A percentile compares a stretch with the other conserved stretches of the same genome.
These are phyloP conservation scores for Malassezia furfur DNA, from an alignment of 1,284 basidiomycete genomes.

Conservation along the genomic window DNA sequence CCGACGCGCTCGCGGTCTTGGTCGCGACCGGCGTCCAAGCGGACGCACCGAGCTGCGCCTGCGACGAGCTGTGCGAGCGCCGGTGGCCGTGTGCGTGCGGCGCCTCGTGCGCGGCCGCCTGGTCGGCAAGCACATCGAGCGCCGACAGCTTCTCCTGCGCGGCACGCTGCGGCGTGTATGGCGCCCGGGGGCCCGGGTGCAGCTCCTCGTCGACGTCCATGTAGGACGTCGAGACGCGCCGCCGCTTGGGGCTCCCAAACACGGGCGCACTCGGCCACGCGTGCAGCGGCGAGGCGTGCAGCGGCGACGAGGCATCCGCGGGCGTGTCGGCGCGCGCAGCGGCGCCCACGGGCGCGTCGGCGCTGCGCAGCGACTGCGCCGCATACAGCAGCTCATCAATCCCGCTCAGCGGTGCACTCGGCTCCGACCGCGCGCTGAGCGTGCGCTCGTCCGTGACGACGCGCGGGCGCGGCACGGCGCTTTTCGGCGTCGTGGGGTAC, in stretches of 20 bases:
- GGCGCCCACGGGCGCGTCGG: background rate
- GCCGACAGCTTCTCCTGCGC: slow-evolving; percentile 18
- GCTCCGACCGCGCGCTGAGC: background rate
- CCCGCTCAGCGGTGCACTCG: slow-evolving; percentile 21
- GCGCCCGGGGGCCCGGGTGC: background rate
- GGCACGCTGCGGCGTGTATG: background rate
- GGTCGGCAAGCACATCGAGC: slow-evolving; percentile 46
- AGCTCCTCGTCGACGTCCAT: slow-evolving; percentile 22
- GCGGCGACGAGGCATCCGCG: background rate
- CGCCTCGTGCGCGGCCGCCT: slow-evolving; percentile 40
- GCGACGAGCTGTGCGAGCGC: slow-evolving; percentile 1
- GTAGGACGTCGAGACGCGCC: slow-evolving; percentile 29
- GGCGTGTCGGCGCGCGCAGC: background rate
- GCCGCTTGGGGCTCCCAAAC: slow-evolving; percentile 42
- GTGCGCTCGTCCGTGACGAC: slow-evolving; percentile 11
- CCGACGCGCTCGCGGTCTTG: slow-evolving; percentile 1
- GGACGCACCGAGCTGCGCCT: background rate
- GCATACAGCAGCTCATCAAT: slow-evolving; percentile 47
- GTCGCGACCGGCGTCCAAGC: background rate
- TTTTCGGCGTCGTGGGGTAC: slow-evolving; percentile 4
- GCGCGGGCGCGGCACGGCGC: background rate
- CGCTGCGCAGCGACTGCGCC: slow-evolving; percentile 37
- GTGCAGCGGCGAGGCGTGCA: slow-evolving; percentile 14
- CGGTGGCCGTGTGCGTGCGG: background rate
- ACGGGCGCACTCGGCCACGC: slow-evolving; percentile 11